Conservation (phyloP, 306 rosid genomes). For the Casuarina glauca region DNA sequence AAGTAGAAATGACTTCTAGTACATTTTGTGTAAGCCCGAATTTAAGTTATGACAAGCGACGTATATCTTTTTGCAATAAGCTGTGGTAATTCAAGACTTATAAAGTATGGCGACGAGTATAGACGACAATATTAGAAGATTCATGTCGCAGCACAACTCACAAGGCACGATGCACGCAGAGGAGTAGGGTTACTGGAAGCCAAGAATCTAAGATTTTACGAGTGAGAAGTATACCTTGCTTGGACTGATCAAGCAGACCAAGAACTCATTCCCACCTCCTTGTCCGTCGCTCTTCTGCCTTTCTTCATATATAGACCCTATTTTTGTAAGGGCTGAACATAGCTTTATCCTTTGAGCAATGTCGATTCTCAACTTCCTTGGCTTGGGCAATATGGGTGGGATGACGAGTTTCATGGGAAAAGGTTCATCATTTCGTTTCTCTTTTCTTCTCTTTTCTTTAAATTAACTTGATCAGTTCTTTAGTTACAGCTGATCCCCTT, state of each 20-base stretch:
- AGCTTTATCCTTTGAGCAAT: background rate
- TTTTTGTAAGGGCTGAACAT: background rate
- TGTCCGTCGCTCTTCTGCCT: constrained; percentile 5
- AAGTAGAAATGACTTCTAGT: no score
- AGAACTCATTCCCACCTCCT: constrained; percentile 12
- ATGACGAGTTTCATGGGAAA: constrained; percentile 45
- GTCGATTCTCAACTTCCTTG: no score
- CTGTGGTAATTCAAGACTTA: no score
- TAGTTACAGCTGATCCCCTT: background rate
- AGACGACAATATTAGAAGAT: background rate
- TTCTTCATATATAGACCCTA: constrained; percentile 14
- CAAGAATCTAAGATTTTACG: constrained; percentile 34
- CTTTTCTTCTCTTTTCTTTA: background rate
- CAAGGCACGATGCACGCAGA: background rate
- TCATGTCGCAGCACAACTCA: background rate
- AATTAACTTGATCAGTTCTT: background rate
- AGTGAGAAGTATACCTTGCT: constrained; percentile 44
- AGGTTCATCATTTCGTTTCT: constrained; percentile 34
- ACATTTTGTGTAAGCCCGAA: no score
- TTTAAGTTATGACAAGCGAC: no score
- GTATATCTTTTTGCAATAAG: no score
- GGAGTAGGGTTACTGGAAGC: background rate
- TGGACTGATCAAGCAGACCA: constrained; percentile 22
- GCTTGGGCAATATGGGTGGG: constrained; percentile 23
- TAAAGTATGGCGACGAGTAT: no score